Base-by-base conservation (phyloP, 2,329 filamentous ascomycete species). In the Arthroderma uncinatum region DNA sequence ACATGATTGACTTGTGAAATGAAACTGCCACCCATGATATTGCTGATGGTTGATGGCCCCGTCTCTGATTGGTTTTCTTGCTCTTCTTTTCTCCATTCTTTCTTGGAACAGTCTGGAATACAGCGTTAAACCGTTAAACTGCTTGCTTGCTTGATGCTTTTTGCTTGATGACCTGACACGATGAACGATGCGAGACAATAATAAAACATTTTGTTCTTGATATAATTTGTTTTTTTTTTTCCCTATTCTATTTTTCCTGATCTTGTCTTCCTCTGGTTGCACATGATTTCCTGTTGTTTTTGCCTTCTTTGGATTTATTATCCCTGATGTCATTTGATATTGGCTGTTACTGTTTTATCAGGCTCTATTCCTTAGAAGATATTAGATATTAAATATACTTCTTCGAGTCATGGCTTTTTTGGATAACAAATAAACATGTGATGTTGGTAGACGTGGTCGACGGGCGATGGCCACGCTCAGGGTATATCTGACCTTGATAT, bases 161-260 rank as follows among this genome's bases (percentile, higher is more conserved):
- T 36, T 53, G 9, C 50, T 7, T 53, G 30, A 53, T 36, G 50
- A 53, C 28, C 30, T 48, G 50, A 53, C 25, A 53, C 34, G 50
- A 53, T 37, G 34, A 53, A 53, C 25, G 50, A 53, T 53, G 50
- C 50, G 50, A 53, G 50, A 21, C 50, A 53, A 53, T 19, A 28
- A 34, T 34, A 53, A 34, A 53, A 6, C 50, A 37, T 53, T 48
- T 48, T 28, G 44, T 30, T 48, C 12, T 30, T 48, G 44, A 48
- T 48, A 48, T 48, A 21, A 53, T 53, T 53, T 36, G 28, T 53
- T 37, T 36, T 52, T 28, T 33, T 40, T 33, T 30, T 42, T 16
- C 42, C 14, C 25, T 16, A 6, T 52, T 52, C 23, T 33, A 9
- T 40, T 54, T 53, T 6, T 52, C 14, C 37, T 10, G 16, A 47